Conservation (phyloP, 768 basidiomycete species). For the Baorangia bicolor region DNA sequence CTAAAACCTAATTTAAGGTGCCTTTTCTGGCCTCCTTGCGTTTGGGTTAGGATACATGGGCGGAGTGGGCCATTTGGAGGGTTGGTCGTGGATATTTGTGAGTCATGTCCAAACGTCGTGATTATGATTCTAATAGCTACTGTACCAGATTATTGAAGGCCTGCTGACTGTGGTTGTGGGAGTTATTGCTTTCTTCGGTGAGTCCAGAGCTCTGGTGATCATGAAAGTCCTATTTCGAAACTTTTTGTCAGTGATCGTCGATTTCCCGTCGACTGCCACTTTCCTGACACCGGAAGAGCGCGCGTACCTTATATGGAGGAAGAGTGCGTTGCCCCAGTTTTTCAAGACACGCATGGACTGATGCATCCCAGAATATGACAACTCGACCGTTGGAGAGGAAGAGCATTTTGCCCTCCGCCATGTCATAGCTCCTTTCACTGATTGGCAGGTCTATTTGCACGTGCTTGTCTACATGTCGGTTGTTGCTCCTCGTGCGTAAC, state of each 20-base stretch:
- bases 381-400: conserved; percentile 34
- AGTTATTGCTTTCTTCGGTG: conserved; percentile 50
- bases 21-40: conserved; percentile 60
- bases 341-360: conserved; percentile 47
- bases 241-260: conserved; percentile 49
- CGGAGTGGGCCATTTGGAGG: conserved; percentile 43
- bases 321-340: conserved; percentile 7
- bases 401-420: conserved; percentile 58
- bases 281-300: conserved; percentile 20
- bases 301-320: conserved; percentile 17
- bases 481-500: conserved; percentile 53
- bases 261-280: conserved; percentile 35
- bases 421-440: conserved; percentile 49
- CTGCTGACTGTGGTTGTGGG: conserved; percentile 58
- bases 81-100: conserved; percentile 73
- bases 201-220: conserved; percentile 1
- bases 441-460: conserved; percentile 56
- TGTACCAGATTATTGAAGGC: conserved; percentile 36
- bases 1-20: conserved; percentile 28
- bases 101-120: conserved; percentile 9
- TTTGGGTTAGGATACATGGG: conserved; percentile 55
- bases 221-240: neutral
- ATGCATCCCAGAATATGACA: conserved; percentile 42
- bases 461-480: conserved; percentile 43
- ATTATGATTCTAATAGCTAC: neutral